phyloP scores from a whole-genome alignment of 805 yeast genomes.

The Hyphopichia homilentoma region DNA sequence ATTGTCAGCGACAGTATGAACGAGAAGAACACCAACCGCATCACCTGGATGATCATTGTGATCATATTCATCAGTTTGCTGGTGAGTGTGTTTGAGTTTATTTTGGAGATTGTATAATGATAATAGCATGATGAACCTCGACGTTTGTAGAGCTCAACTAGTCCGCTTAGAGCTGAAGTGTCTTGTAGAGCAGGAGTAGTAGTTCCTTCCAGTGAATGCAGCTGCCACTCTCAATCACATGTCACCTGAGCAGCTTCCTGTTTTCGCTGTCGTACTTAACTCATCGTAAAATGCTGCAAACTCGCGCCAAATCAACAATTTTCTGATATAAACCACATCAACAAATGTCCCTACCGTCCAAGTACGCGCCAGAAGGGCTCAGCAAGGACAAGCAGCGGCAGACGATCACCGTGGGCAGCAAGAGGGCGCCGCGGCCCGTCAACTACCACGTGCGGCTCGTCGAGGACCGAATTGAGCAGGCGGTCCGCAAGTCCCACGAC shows the following conservation, averaged over 20 bases:
- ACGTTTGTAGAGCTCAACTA: slow-evolving; percentile 1
- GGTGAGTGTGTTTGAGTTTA: slow-evolving; percentile 72
- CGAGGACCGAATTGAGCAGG: slow-evolving; percentile 22
- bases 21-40: slow-evolving; percentile 85
- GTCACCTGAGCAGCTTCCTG: no score
- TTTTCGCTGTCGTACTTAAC: no score
- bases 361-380: slow-evolving; percentile 35
- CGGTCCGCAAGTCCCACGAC: slow-evolving; percentile 6
- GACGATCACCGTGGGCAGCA: slow-evolving; percentile 22
- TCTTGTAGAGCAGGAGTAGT: no score
- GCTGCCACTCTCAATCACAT: no score
- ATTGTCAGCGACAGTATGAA: slow-evolving; percentile 92
- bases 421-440: slow-evolving; percentile 12
- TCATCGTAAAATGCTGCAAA: no score
- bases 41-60: slow-evolving; percentile 84
- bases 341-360: slow-evolving; percentile 35
- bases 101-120: slow-evolving; percentile 43
- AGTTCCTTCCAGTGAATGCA: no score
- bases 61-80: slow-evolving; percentile 75
- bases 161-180: not conserved
- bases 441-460: slow-evolving; percentile 20
- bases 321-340: no score
- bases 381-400: slow-evolving; percentile 16
- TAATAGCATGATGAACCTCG: no score
- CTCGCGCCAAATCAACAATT: no score